Conservation (phyloP, 2,329 filamentous ascomycete species). For the Penicillium concentricum region DNA sequence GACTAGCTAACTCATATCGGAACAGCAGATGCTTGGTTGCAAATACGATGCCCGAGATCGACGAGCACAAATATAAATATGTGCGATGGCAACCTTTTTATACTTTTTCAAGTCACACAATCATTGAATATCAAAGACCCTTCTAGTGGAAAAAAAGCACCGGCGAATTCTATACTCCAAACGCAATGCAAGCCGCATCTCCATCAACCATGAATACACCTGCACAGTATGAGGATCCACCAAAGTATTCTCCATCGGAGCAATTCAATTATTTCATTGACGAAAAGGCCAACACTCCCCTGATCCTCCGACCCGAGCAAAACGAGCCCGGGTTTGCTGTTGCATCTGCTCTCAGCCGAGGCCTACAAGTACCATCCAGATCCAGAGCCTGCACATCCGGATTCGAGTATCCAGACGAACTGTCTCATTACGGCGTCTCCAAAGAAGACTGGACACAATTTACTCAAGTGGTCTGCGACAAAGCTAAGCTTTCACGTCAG, state of each 20-base stretch:
- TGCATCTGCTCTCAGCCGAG: slow-evolving; percentile 22
- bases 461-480: slow-evolving; percentile 27
- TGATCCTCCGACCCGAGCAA: slow-evolving; percentile 16
- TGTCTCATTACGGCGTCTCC: slow-evolving; percentile 22
- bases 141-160: neutral
- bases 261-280: neutral
- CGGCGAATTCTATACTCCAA: neutral
- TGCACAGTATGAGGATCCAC: slow-evolving; percentile 1
- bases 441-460: slow-evolving; percentile 28
- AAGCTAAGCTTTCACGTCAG: slow-evolving; percentile 26
- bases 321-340: slow-evolving; percentile 20
- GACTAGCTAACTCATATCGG: neutral
- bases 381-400: slow-evolving; percentile 28
- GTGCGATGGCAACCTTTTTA: neutral
- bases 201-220: neutral
- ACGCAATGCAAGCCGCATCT: neutral
- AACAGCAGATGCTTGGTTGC: neutral
- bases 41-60: neutral
- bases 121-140: neutral
- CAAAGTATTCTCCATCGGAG: slow-evolving; percentile 8
- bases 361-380: slow-evolving; percentile 32
- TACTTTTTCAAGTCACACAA: neutral
- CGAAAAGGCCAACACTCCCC: slow-evolving; percentile 5
- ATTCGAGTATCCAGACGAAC: slow-evolving; percentile 31
- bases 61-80: neutral